phyloP scores from a whole-genome alignment of 1,284 basidiomycete species.

The Boletellus dicymbophilus region DNA sequence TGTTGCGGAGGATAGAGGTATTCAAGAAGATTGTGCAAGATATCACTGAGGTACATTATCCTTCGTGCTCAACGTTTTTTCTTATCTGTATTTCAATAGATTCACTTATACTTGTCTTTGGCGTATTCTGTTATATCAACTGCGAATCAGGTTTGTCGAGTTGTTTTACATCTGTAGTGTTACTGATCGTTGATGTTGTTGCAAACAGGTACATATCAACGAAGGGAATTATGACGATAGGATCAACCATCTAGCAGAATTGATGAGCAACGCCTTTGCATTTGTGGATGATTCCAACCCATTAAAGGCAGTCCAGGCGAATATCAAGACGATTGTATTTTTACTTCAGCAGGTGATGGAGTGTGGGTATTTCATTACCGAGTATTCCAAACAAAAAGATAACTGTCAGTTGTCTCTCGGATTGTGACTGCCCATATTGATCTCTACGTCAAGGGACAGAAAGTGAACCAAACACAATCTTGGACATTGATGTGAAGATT shows the following conservation, averaged over 20 bases:
- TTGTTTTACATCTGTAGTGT: background rate
- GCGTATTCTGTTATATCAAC: background rate
- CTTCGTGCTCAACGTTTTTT: background rate
- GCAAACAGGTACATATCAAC: background rate
- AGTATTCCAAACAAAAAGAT: background rate
- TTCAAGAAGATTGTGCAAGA: background rate
- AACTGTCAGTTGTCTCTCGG: background rate
- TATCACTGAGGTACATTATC: conserved; percentile 1
- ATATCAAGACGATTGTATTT: background rate
- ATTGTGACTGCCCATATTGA: too few species aligned
- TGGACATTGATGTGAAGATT: too few species aligned
- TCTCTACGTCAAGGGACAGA: too few species aligned
- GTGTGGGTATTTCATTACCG: background rate
- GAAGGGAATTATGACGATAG: background rate
- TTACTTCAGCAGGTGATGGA: background rate
- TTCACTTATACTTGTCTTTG: background rate
- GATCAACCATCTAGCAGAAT: background rate
- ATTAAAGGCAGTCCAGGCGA: background rate
- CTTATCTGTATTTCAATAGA: background rate
- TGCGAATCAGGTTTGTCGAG: background rate
- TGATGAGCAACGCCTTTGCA: background rate
- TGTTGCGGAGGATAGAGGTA: background rate
- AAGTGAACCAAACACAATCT: too few species aligned
- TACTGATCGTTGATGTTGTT: background rate
- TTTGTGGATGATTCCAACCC: background rate